Evolutionary conservation across 1,284 basidiomycete genomes (phyloP).

Genomic region (Marasmius fiardii): DNA sequence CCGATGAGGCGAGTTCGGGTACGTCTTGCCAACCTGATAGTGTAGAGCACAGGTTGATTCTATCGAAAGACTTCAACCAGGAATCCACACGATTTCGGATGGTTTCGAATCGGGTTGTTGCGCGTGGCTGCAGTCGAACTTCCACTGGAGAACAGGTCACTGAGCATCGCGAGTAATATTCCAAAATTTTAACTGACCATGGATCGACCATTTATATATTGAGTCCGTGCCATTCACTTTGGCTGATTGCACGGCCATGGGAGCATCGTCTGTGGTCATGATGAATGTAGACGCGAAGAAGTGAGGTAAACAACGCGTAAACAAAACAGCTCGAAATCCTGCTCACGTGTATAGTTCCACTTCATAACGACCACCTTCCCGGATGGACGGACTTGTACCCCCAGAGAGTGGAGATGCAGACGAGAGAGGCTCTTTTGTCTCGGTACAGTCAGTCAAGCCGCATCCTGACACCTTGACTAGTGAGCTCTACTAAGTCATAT

Average conservation of each 20-base stretch:
- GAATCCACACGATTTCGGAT: conserved; percentile 61
- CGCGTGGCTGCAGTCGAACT: conserved; percentile 67
- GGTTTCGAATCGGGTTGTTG: conserved; percentile 69
- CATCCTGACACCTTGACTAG: conserved; percentile 72
- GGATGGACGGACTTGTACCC: conserved; percentile 32
- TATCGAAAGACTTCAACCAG: conserved; percentile 58
- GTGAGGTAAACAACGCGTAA: conserved; percentile 3
- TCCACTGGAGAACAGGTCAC: conserved; percentile 57
- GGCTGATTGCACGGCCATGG: conserved; percentile 4
- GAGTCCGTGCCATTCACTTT: not conserved
- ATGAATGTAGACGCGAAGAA: not conserved
- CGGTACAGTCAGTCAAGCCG: conserved; percentile 47
- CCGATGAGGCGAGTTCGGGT: conserved; percentile 66
- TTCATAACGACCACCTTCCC: conserved; percentile 1
- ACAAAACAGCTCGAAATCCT: not conserved
- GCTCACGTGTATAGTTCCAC: not conserved
- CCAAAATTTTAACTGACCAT: conserved; percentile 37
- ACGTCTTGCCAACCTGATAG: conserved; percentile 74
- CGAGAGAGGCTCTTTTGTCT: conserved; percentile 45
- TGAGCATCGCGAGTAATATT: not conserved
- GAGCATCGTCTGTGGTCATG: conserved; percentile 1
- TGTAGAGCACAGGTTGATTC: conserved; percentile 62
- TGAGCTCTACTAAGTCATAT: conserved; percentile 31
- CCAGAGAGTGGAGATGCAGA: conserved; percentile 26
- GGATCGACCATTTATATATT: conserved; percentile 49